Percentiles rank a stretch among this genome's conserved stretches.
Conservation (phyloP, 2,329 filamentous ascomycete genomes). For the Fusarium sp. region DNA sequence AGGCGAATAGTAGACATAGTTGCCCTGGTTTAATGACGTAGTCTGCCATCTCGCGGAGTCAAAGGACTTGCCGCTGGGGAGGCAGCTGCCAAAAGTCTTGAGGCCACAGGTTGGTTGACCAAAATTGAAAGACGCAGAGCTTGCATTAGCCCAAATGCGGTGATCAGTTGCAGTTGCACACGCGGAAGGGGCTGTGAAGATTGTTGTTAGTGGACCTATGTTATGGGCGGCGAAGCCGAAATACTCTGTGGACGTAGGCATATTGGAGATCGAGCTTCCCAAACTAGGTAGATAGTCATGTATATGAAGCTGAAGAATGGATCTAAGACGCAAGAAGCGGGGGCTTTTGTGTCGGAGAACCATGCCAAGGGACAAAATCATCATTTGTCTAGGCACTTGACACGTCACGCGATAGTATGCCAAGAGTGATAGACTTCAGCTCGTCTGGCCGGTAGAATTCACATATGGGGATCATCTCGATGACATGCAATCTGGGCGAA, state of each 20-base stretch:
- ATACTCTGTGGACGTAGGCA: conserved; percentile 7
- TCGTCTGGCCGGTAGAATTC: background rate
- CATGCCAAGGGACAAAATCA: background rate
- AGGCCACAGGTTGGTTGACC: background rate
- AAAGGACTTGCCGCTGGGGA: background rate
- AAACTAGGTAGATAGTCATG: background rate
- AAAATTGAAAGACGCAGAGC: rapidly evolving
- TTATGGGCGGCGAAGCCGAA: background rate
- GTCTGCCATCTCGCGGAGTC: rapidly evolving
- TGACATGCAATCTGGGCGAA: background rate
- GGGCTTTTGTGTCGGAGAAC: background rate
- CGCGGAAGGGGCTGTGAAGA: background rate
- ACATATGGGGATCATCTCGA: rapidly evolving
- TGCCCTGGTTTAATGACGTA: background rate
- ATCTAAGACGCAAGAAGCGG: background rate
- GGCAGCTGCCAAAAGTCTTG: background rate
- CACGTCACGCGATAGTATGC: background rate
- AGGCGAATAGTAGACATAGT: background rate
- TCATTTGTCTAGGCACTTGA: background rate
- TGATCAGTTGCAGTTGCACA: background rate
- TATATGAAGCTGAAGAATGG: background rate
- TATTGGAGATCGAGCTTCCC: rapidly evolving
- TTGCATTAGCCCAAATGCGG: background rate
- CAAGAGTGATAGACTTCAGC: background rate
- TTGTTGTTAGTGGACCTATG: background rate